These are phyloP conservation scores for Ottelia alismoides DNA, from an alignment of 106 monocot species.

Conservation along the genomic window DNA sequence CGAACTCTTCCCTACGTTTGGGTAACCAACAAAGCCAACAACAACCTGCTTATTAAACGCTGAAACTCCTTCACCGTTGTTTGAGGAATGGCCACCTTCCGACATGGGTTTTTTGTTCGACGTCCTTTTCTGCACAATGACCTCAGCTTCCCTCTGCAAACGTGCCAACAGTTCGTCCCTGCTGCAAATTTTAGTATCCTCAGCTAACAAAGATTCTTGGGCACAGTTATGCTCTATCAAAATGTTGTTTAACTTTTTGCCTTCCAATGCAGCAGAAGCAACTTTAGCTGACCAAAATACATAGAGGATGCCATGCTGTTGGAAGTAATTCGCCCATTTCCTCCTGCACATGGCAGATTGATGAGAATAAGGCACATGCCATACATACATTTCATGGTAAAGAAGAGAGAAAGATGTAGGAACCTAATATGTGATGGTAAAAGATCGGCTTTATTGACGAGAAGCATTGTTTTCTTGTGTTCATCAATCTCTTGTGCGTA, in stretches of 20 bases:
- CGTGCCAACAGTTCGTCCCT: constrained; percentile 68
- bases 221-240: constrained; percentile 18
- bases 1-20: constrained; percentile 95
- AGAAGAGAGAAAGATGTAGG: too few relatives aligned
- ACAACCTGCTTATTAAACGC: constrained; percentile 53
- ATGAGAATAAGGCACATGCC: too few relatives aligned
- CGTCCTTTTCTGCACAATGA: constrained; percentile 23
- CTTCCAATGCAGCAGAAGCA: constrained; percentile 69
- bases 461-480: constrained; percentile 70
- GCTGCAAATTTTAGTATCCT: constrained; percentile 59
- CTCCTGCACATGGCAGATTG: constrained; percentile 28
- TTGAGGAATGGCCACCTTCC: not conserved
- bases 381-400: too few relatives aligned
- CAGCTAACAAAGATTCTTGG: constrained; percentile 16
- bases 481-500: constrained; percentile 86
- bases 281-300: constrained; percentile 97
- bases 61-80: not conserved
- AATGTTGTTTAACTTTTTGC: constrained; percentile 23
- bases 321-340: constrained; percentile 84
- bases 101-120: constrained; percentile 4
- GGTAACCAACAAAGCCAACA: constrained; percentile 96
- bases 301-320: constrained; percentile 46
- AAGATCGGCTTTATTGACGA: constrained; percentile 96
- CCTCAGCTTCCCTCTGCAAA: constrained; percentile 76
- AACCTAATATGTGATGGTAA: constrained; percentile 66